These are phyloP conservation scores for Sarcodon aspratus DNA, from an alignment of 768 basidiomycete genomes.

Conservation along the genomic window DNA sequence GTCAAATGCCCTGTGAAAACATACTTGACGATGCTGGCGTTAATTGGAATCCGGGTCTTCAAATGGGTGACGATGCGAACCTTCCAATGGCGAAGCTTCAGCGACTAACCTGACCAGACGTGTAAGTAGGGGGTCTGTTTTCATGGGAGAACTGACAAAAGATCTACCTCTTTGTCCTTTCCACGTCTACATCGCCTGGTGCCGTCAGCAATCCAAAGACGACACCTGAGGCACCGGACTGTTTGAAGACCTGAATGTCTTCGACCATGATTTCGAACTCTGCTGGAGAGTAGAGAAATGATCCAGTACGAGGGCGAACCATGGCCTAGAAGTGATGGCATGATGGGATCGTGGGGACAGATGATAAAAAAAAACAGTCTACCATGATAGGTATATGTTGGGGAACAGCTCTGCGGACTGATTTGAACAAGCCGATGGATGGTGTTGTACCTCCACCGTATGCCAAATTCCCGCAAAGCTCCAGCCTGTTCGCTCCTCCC, in stretches of 20 bases:
- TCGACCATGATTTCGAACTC: constrained; percentile 68
- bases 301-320: constrained; percentile 71
- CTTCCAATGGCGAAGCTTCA: constrained; percentile 50
- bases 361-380: not conserved
- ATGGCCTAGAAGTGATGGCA: constrained; percentile 39
- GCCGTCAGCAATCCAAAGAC: constrained; percentile 53
- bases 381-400: constrained; percentile 61
- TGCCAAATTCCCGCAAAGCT: constrained; percentile 60
- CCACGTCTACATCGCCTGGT: constrained; percentile 49
- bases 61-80: constrained; percentile 18
- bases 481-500: constrained; percentile 68
- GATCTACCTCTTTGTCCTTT: constrained; percentile 37
- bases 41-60: not conserved
- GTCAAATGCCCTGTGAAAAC: constrained; percentile 74
- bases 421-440: constrained; percentile 57
- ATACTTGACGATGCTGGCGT: constrained; percentile 31
- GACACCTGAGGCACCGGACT: constrained; percentile 46
- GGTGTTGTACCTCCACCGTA: constrained; percentile 79
- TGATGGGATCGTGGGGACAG: not conserved
- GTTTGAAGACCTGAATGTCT: constrained; percentile 55
- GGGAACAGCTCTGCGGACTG: constrained; percentile 33
- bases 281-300: constrained; percentile 58
- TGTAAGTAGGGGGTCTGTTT: not conserved
- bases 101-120: constrained; percentile 35
- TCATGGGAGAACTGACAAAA: not conserved